Evolutionary conservation across 306 rosid genomes (phyloP), one percentile per base, ranked within the genome.

Genomic region (Begonia peltatifolia): DNA sequence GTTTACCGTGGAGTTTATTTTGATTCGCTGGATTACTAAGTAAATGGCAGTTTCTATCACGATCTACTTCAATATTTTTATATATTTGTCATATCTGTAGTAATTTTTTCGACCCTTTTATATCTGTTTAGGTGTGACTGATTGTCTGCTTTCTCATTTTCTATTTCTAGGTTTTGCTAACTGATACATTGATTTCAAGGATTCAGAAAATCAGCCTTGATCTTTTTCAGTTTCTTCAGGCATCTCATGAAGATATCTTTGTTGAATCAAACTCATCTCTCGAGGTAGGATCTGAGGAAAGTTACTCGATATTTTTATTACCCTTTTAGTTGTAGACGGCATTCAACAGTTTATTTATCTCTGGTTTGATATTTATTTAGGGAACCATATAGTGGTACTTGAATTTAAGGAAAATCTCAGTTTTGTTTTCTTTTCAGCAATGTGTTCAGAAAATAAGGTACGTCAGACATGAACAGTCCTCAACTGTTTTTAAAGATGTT

Each of bases 371-470:
- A 6, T 7, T 30, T 30, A 30, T 30, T 7, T 30, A 30, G 38
- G 38, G 38, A 30, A 30, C 38, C 38, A 7, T 30, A 30, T 30
- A 30, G 38, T 30, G 9, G 38, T 5, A 30, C 38, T 30, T 57
- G 4, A 16, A 52, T 20, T 43, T 38, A n/a, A 14, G 59, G 55
- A 61, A 35, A 10, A 30, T 46, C 42, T 55, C 22, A 25, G 25
- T 4, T 20, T 3, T 20, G 11, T 35, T 18, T 42, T 66, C 52
- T 61, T 52, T 75, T 79, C 96, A 92, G 99, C 73, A 61, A 30
- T 81, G 85, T 60, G 63, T 73, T 49, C 94, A 79, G 71, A 92
- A 92, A 66, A 75, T 92, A 38, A 72, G 79, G 94, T 76, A 69
- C 67, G 63, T 76, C 76, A 82, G 78, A 63, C 66, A 62, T 67